Conservation (phyloP, 1,284 basidiomycete species). For the Melampsora americana region DNA sequence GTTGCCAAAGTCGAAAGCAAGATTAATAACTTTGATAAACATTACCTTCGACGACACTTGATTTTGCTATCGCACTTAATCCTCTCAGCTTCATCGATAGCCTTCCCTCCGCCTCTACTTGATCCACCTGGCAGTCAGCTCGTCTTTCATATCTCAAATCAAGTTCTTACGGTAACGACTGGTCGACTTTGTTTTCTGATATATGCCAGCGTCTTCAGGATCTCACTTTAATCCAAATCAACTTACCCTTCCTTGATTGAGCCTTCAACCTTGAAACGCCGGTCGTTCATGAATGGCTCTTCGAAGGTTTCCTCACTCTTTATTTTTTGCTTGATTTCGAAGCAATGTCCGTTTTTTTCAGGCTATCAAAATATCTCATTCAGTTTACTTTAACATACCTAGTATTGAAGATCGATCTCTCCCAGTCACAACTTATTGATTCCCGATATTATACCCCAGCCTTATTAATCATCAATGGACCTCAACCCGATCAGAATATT, state of each 20-base stretch:
- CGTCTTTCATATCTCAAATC: too few relatives aligned
- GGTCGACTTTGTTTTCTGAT: background rate
- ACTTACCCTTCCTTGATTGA: background rate
- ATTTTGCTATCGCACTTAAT: too few relatives aligned
- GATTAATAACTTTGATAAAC: too few relatives aligned
- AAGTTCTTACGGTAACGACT: too few relatives aligned
- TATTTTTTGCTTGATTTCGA: background rate
- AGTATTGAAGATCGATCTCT: constrained; percentile 9
- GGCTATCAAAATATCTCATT: background rate
- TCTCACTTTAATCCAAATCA: background rate
- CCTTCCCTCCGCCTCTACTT: too few relatives aligned
- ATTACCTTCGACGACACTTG: too few relatives aligned
- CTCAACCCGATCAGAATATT: constrained; percentile 16
- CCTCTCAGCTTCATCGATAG: too few relatives aligned
- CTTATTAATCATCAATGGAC: constrained; percentile 27
- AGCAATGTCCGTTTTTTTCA: background rate
- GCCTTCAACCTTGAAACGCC: background rate
- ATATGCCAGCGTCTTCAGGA: background rate
- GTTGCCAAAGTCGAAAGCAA: too few relatives aligned
- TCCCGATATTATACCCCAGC: constrained; percentile 34
- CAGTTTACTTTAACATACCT: constrained; percentile 6
- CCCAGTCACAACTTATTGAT: constrained; percentile 16
- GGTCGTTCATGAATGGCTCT: constrained; percentile 13
- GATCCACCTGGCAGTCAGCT: too few relatives aligned
- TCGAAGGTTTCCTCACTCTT: background rate